phyloP scores from a whole-genome alignment of 306 rosid genomes.

The Gastrolobium villosum region DNA sequence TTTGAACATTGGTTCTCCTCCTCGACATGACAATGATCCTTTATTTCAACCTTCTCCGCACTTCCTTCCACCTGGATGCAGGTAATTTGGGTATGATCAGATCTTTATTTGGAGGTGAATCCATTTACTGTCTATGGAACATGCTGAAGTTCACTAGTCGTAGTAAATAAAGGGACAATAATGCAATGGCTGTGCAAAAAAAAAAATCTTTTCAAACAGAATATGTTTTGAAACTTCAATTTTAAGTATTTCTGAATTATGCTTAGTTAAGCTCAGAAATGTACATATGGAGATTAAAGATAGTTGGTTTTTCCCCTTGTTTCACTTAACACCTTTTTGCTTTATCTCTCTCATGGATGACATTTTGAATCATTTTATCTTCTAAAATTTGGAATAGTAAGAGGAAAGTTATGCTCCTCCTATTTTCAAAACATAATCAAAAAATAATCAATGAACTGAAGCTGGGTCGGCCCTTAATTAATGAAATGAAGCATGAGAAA shows the following conservation, averaged over 20 bases:
- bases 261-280: constrained; percentile 29
- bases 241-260: constrained; percentile 13
- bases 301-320: neutral
- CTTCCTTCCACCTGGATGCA: constrained; percentile 69
- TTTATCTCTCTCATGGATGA: neutral
- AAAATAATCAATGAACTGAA: too few relatives aligned
- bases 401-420: neutral
- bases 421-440: neutral
- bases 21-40: constrained; percentile 62
- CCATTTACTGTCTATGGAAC: constrained; percentile 23
- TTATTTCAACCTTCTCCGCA: constrained; percentile 59
- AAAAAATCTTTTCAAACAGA: neutral
- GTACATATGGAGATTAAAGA: neutral
- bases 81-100: constrained; percentile 62
- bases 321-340: neutral
- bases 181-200: constrained; percentile 5
- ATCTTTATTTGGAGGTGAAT: constrained; percentile 24
- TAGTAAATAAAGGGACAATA: constrained; percentile 8
- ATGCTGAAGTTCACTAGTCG: constrained; percentile 23
- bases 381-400: neutral
- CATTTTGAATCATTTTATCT: neutral
- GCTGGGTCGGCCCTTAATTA: too few relatives aligned
- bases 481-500: neutral
- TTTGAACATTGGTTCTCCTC: constrained; percentile 69
- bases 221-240: constrained; percentile 2